phyloP scores from a whole-genome alignment of 2,329 filamentous ascomycete genomes.

The Chaetothyriales sp. region DNA sequence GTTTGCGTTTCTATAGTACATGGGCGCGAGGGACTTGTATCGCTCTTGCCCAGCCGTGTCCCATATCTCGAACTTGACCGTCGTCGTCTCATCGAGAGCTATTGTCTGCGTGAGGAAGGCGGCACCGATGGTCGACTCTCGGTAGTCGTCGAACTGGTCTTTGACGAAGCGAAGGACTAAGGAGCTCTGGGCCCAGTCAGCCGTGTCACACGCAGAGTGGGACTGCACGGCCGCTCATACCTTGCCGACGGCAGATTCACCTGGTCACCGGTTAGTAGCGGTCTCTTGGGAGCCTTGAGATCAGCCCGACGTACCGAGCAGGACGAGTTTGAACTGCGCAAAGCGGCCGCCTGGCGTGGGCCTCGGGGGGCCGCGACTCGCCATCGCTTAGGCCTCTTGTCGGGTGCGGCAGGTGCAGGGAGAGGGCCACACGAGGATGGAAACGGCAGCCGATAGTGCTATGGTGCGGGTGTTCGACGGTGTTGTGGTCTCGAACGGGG shows the following conservation, averaged over 20 bases:
- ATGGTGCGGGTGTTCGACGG: neutral
- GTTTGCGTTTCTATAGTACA: conserved; percentile 99
- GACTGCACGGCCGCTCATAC: conserved; percentile 31
- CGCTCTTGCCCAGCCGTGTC: conserved; percentile 96
- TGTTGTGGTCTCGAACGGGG: neutral
- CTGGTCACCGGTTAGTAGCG: conserved; percentile 41
- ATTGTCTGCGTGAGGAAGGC: conserved; percentile 99
- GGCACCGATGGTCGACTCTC: conserved; percentile 94
- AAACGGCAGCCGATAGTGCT: neutral
- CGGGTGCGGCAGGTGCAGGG: conserved; percentile 1
- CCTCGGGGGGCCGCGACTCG: conserved; percentile 63
- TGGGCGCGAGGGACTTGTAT: conserved; percentile 96
- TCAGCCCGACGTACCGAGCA: conserved; percentile 57
- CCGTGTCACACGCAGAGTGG: conserved; percentile 4
- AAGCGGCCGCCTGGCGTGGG: conserved; percentile 56
- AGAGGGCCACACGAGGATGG: neutral
- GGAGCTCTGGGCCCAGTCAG: conserved; percentile 55
- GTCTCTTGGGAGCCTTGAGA: neutral
- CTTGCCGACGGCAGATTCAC: conserved; percentile 98
- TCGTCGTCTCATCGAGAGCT: conserved; percentile 92
- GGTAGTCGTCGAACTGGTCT: conserved; percentile 98
- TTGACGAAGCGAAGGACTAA: conserved; percentile 97
- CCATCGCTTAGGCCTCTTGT: conserved; percentile 43
- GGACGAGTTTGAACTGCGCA: conserved; percentile 96
- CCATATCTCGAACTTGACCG: conserved; percentile 99